Evolutionary conservation across 2,329 filamentous ascomycete genomes (phyloP).

Genomic region (Huntiella moniliformis): DNA sequence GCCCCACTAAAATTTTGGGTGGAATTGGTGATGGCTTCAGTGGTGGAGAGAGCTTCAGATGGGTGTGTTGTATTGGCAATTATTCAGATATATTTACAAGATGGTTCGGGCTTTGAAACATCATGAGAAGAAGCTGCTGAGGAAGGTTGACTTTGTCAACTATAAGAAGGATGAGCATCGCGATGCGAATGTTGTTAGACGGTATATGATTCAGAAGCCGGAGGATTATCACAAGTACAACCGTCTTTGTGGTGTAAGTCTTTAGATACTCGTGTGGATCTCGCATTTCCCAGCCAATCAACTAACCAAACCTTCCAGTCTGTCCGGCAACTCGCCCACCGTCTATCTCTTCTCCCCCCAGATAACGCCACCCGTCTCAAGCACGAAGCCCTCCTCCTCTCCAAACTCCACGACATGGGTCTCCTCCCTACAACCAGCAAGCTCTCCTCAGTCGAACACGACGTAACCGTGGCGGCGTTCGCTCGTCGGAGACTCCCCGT

Average conservation of each 20-base stretch:
- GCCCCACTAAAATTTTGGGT: constrained; percentile 11
- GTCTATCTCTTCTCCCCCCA: constrained; percentile 64
- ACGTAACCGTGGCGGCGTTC: constrained; percentile 76
- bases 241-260: constrained; percentile 46
- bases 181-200: constrained; percentile 57
- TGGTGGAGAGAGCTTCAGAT: neutral
- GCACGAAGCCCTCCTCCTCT: constrained; percentile 70
- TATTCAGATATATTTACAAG: constrained; percentile 15
- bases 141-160: constrained; percentile 81
- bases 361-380: constrained; percentile 61
- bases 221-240: constrained; percentile 60
- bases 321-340: constrained; percentile 78
- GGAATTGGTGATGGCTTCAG: neutral
- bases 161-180: constrained; percentile 85
- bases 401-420: constrained; percentile 88
- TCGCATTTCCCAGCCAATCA: neutral
- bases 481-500: constrained; percentile 69
- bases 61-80: neutral
- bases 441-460: constrained; percentile 69
- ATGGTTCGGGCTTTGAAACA: constrained; percentile 96
- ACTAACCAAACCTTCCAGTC: constrained; percentile 29
- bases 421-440: constrained; percentile 59
- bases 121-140: constrained; percentile 91
- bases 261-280: neutral
- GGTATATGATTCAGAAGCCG: constrained; percentile 82